Conservation (phyloP, 148 eudicot genomes). For the Spergularia marina region DNA sequence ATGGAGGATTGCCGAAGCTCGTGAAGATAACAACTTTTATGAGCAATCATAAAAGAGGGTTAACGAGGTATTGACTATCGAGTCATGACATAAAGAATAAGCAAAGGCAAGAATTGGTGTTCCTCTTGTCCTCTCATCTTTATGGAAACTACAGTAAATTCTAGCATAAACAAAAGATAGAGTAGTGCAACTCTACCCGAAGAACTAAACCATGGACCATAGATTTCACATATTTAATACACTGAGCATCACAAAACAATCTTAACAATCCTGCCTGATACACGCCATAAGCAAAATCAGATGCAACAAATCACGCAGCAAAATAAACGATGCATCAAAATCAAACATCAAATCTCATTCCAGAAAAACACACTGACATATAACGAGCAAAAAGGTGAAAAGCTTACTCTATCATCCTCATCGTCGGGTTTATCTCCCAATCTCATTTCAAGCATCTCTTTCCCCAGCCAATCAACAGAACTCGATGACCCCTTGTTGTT, state of each 20-base stretch:
- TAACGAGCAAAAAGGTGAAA: background rate
- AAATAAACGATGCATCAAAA: background rate
- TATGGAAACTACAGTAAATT: background rate
- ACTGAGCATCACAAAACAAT: background rate
- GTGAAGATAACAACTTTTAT: background rate
- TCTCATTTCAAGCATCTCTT: slow-evolving; percentile 88
- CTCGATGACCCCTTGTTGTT: slow-evolving; percentile 64
- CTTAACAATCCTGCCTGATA: background rate
- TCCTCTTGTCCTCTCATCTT: background rate
- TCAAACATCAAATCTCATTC: background rate
- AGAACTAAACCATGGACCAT: background rate
- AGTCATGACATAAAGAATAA: too few species aligned
- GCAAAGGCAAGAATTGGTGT: background rate
- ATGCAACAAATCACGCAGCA: background rate
- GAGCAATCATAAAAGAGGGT: background rate
- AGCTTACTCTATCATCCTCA: slow-evolving; percentile 81
- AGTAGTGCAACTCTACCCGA: background rate
- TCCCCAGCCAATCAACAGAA: slow-evolving; percentile 95
- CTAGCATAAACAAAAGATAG: background rate
- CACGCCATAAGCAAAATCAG: background rate
- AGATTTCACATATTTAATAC: background rate
- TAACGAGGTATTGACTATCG: background rate
- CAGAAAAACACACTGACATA: background rate
- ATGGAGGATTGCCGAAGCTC: background rate
- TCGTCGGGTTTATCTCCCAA: slow-evolving; percentile 71